Evolutionary conservation across 768 basidiomycete genomes (phyloP).

Genomic region (Hysterangium stoloniferum): DNA sequence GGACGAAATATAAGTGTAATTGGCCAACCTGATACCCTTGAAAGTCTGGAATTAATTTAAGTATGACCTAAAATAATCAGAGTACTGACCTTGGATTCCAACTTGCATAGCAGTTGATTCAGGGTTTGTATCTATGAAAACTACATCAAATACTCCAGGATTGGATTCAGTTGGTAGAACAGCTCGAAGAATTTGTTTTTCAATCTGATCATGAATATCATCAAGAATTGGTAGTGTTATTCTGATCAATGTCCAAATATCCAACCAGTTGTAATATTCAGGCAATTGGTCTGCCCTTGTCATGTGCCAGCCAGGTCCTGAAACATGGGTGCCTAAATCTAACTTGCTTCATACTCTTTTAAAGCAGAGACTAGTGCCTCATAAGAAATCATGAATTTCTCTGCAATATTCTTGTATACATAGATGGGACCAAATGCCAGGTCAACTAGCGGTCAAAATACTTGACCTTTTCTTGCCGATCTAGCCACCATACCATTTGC

Average conservation of each 20-base stretch:
- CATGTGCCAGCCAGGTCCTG: neutral
- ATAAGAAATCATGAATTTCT: neutral
- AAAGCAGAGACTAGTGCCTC: neutral
- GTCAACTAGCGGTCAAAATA: neutral
- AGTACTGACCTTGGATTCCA: neutral
- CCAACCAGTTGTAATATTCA: neutral
- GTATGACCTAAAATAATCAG: neutral
- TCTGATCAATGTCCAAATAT: neutral
- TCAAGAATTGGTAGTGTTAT: constrained; percentile 19
- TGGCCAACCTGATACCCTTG: constrained; percentile 9
- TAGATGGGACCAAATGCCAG: neutral
- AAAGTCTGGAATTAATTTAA: neutral
- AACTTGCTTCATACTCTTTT: neutral
- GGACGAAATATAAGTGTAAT: constrained; percentile 15
- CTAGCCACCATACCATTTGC: constrained; percentile 36
- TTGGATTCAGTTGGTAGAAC: too few species aligned
- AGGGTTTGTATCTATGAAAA: neutral
- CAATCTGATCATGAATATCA: constrained; percentile 13
- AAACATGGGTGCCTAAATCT: neutral
- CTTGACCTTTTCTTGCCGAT: constrained; percentile 21
- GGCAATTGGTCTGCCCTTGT: neutral
- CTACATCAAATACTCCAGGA: neutral
- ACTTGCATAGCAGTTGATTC: neutral
- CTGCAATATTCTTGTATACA: neutral
- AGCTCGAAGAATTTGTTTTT: neutral